Base-by-base conservation (phyloP, 345 rosid species). In the Firmiana major region DNA sequence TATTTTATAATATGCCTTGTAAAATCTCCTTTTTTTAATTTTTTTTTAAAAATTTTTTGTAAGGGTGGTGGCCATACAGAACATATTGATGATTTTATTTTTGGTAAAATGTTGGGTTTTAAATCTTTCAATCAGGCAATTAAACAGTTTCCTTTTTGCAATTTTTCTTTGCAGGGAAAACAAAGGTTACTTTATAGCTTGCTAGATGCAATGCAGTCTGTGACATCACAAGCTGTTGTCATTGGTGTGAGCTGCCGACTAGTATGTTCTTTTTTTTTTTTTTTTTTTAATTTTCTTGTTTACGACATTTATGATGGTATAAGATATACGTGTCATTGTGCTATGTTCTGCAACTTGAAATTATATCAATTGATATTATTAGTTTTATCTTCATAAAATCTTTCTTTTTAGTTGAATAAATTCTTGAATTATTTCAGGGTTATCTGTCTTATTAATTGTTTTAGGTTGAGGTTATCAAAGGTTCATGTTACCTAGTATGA, bases 201-300 rank as follows among this genome's bases (percentile, higher is more conserved):
- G 84, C 82, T 93, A 78, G 99, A 95, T 80, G 98, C 98, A n/a
- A 90, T 93, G 97, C 98, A 93, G 79, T 86, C 94, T 43, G 92
- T 93, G 64, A 82, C 88, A 74, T 95, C 99, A 73, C 98, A 95
- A 85, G 98, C 97, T 82, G 91, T 93, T 76, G 90, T 92, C 46
- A 77, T 95, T 75, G 98, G 98, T 59, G 83, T 91, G 68, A 92
- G 98, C 82, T 89, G 92, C 79, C 90, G 92, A 73, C 81, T 92
- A 91, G 98, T 93, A 84, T 49, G 91, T 53, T 49, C 51, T 1
- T 36, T 36, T 36, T 36, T 34, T 34, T 34, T 36, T 13, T 65
- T 59, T 49, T 38, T 46, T 22, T n/a, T 21, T 48, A 73, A 74
- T 68, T 64, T 40, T 75, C 9, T 36, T 66, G 55, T 40, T 76